Evolutionary conservation across 176 grass and related monocot genomes (phyloP).

Genomic region (Cenchrus purpureus): DNA sequence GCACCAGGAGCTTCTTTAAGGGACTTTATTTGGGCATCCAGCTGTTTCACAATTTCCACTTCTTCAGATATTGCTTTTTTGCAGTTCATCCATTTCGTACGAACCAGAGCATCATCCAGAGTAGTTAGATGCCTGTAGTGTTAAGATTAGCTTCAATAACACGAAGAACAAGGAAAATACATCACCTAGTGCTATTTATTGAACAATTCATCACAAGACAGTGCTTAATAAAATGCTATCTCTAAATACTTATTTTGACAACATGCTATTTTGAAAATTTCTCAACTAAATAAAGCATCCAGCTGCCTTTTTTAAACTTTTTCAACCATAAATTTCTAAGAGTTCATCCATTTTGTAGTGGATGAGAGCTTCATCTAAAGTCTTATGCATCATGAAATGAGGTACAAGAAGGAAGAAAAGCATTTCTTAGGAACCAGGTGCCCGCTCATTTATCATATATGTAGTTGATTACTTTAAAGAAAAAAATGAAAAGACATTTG

Average conservation of each 20-base stretch:
- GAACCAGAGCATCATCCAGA: constrained; percentile 67
- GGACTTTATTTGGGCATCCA: constrained; percentile 72
- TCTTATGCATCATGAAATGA: constrained; percentile 27
- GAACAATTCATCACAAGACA: not conserved
- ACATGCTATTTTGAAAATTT: constrained; percentile 9
- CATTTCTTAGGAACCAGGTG: not conserved
- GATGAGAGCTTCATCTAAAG: constrained; percentile 54
- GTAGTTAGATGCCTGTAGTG: constrained; percentile 79
- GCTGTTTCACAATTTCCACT: constrained; percentile 82
- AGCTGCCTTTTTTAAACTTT: constrained; percentile 59
- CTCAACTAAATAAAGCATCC: constrained; percentile 36
- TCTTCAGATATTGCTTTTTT: constrained; percentile 89
- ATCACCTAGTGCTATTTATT: not conserved
- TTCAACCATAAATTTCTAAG: constrained; percentile 69
- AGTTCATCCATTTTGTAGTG: constrained; percentile 70
- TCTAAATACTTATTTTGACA: not conserved
- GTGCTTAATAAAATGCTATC: not conserved
- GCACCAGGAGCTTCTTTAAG: constrained; percentile 77
- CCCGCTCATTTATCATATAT: not conserved
- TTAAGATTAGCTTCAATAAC: constrained; percentile 29
- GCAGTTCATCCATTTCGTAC: constrained; percentile 87
- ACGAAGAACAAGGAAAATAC: constrained; percentile 14
- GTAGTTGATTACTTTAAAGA: not conserved
- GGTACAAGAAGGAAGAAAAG: constrained; percentile 11
- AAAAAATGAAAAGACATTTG: constrained; percentile 1